Evolutionary conservation across 1,284 basidiomycete genomes (phyloP), one percentile per base, ranked within the genome.

Genomic region (Phellopilus nigrolimitatus): DNA sequence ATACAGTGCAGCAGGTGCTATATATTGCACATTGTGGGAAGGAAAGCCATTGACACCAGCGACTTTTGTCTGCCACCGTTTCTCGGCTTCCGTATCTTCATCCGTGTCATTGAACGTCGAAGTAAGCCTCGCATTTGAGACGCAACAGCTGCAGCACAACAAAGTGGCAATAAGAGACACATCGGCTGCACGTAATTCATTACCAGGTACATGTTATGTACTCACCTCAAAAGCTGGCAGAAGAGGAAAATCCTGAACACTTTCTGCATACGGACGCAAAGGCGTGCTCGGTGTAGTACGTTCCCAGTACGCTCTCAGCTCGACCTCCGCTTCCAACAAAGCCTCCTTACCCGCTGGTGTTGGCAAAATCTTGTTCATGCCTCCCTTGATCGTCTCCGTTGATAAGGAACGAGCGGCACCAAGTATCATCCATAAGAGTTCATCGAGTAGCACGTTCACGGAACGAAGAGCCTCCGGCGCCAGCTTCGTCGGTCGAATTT

Each of bases 241-340:
- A 49, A 88, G 63, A 61, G 82, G 74, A 62, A 90, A 91, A 21
- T 71, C 71, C 49, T 69, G 64, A 43, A 67, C 62, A 56, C 79
- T 75, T 57, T 79, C 78, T 39, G 73, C 71, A 46, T 61, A 57
- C 17, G 64, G 56, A 22, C 64, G 59, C 38, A 68, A 57, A 44
- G 61, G 59, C 27, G 68, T 62, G 45, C 63, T 69, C 56, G n/a
- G n/a, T n/a, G 63, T 68, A 41, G 75, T 88, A 56, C 81, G 79
- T 61, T 91, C 86, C 79, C 81, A 84, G 72, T 92, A 94, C 7
- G 86, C 86, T 61, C 88, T 78, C 43, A 95, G 68, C 69, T 95
- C 93, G 43, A 97, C 74, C 64, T 97, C 93, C 0, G 93, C 93
- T 69, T 95, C 93, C 38, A 91, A 71, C n/a, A 95, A 72, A 4